These are phyloP conservation scores for Prototheca cutis DNA, from an alignment of 163 green algal species.

Conservation along the genomic window DNA sequence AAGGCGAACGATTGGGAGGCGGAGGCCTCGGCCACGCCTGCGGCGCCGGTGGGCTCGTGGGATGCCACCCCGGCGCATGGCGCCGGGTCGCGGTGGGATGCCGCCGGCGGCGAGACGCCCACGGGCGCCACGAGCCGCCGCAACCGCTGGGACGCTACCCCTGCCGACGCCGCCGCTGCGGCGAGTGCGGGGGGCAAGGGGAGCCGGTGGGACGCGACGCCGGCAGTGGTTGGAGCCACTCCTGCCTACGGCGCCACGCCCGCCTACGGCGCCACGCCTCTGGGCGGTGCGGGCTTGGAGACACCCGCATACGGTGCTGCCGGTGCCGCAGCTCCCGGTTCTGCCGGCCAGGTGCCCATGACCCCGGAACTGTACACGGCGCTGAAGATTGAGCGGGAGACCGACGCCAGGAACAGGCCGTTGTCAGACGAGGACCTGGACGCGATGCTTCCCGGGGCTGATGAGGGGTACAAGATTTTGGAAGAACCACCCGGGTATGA, in stretches of 20 bases:
- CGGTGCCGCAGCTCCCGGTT: neutral
- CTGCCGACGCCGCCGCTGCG: conserved; percentile 31
- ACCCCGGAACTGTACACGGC: conserved; percentile 81
- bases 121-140: conserved; percentile 41
- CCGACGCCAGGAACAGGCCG: conserved; percentile 82
- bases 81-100: conserved; percentile 2
- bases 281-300: conserved; percentile 65
- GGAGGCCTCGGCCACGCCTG: conserved; percentile 44
- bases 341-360: conserved; percentile 31
- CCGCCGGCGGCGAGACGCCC: conserved; percentile 3
- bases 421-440: conserved; percentile 94
- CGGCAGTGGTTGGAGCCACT: conserved; percentile 31
- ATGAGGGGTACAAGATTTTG: conserved; percentile 83
- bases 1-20: conserved; percentile 53
- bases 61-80: conserved; percentile 53
- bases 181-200: conserved; percentile 48
- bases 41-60: conserved; percentile 42
- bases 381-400: conserved; percentile 73
- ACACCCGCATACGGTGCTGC: conserved; percentile 54
- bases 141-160: conserved; percentile 80
- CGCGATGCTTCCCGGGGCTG: conserved; percentile 75
- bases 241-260: conserved; percentile 35
- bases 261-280: conserved; percentile 49
- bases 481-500: conserved; percentile 71
- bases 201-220: conserved; percentile 80